These are phyloP conservation scores for Acanthamoeba healyi DNA, from an alignment of 208 protist species.

Conservation along the genomic window DNA sequence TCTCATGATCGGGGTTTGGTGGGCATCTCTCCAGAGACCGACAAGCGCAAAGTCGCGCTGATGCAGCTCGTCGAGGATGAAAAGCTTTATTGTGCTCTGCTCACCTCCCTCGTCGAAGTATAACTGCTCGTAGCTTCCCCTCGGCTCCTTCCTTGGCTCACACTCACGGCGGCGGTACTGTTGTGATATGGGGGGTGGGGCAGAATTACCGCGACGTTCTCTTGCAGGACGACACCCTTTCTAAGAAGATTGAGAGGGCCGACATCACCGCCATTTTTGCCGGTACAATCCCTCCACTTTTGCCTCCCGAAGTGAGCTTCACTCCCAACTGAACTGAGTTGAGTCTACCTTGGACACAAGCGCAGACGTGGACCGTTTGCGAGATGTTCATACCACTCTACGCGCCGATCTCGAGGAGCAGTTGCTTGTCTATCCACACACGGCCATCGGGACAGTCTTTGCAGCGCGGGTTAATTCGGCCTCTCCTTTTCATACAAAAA, in stretches of 20 bases:
- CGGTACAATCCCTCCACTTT: background rate
- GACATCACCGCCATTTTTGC: conserved; percentile 42
- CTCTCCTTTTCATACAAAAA: background rate
- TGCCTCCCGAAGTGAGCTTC: too few relatives aligned
- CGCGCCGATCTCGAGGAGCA: conserved; percentile 26
- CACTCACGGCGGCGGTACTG: too few relatives aligned
- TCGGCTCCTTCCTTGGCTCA: background rate
- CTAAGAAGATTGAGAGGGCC: background rate
- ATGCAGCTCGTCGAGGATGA: conserved; percentile 59
- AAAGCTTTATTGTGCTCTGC: background rate
- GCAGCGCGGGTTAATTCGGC: background rate
- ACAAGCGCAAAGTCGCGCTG: background rate
- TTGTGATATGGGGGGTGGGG: too few relatives aligned
- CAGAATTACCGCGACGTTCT: conserved; percentile 44
- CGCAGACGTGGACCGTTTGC: background rate
- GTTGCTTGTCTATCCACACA: background rate
- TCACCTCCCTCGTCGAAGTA: conserved; percentile 11
- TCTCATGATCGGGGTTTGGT: background rate
- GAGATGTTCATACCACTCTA: background rate
- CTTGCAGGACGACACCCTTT: conserved; percentile 1
- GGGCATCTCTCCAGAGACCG: background rate
- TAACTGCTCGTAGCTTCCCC: background rate
- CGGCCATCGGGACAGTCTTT: background rate
- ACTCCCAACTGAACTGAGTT: too few relatives aligned
- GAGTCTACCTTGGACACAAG: background rate